These are phyloP conservation scores for Rhynchospora tenuis DNA, from an alignment of 176 grass and related monocot genomes.

Conservation along the genomic window DNA sequence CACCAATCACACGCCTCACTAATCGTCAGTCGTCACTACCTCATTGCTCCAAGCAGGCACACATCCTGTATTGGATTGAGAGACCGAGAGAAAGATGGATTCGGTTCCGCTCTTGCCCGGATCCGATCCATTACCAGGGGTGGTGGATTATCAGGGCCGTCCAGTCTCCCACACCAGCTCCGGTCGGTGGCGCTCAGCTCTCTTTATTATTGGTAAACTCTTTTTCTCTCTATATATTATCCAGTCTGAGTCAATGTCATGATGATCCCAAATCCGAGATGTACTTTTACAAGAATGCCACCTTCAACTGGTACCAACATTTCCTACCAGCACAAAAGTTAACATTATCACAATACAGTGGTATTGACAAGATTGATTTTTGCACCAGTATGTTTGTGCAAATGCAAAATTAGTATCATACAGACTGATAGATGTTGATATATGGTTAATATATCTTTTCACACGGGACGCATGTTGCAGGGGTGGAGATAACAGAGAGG, in stretches of 20 bases:
- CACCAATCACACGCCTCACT: no score
- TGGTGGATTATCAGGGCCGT: conserved; percentile 9
- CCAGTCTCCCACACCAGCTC: conserved; percentile 3
- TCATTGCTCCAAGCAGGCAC: background rate
- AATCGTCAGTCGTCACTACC: background rate
- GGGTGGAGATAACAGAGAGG: conserved; percentile 56
- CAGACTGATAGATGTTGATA: background rate
- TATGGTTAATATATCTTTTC: background rate
- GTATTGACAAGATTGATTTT: background rate
- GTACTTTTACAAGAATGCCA: background rate
- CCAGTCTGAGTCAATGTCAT: background rate
- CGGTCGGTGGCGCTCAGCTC: conserved; percentile 59
- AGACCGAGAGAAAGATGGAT: background rate
- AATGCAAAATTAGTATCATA: background rate
- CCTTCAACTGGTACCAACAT: background rate
- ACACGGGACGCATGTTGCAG: background rate
- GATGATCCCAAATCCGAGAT: background rate
- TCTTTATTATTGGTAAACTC: conserved; percentile 50
- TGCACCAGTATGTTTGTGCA: background rate
- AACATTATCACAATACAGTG: no score
- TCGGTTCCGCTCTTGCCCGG: conserved; percentile 4
- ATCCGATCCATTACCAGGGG: conserved; percentile 17
- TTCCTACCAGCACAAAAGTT: background rate
- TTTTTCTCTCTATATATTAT: background rate
- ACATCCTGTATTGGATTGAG: background rate